phyloP scores from a whole-genome alignment of 768 basidiomycete genomes.

The Inosperma sp. region DNA sequence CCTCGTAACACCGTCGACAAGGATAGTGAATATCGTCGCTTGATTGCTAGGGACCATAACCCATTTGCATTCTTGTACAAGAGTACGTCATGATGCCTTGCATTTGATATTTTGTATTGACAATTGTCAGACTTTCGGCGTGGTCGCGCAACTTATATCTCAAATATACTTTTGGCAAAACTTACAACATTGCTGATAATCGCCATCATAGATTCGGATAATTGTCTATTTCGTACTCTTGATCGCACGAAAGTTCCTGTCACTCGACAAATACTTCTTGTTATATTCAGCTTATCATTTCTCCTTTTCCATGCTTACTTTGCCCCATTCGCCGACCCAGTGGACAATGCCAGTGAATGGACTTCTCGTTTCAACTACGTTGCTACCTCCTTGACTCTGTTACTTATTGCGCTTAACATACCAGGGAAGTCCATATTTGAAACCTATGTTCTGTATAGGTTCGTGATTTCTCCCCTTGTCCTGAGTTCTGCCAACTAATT shows the following conservation, averaged over 20 bases:
- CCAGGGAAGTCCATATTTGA: slow-evolving; percentile 52
- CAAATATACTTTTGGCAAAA: slow-evolving; percentile 65
- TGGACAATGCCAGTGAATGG: slow-evolving; percentile 75
- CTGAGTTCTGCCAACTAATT: slow-evolving; percentile 3
- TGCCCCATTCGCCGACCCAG: slow-evolving; percentile 63
- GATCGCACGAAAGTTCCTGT: slow-evolving; percentile 48
- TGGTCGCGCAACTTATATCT: slow-evolving; percentile 62
- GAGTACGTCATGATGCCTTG: slow-evolving; percentile 37
- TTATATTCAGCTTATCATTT: slow-evolving; percentile 53
- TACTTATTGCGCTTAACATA: slow-evolving; percentile 56
- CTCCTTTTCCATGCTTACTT: slow-evolving; percentile 58
- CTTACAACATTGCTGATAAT: slow-evolving; percentile 61
- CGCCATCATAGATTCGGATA: slow-evolving; percentile 63
- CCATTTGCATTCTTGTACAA: slow-evolving; percentile 69
- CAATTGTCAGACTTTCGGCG: slow-evolving; percentile 55
- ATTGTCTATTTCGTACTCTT: slow-evolving; percentile 63
- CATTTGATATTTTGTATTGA: slow-evolving; percentile 8
- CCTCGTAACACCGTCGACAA: slow-evolving; percentile 50
- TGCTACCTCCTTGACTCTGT: slow-evolving; percentile 55
- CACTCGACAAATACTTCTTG: slow-evolving; percentile 56
- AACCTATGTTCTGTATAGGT: slow-evolving; percentile 64
- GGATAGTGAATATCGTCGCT: slow-evolving; percentile 66
- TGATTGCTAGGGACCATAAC: slow-evolving; percentile 58
- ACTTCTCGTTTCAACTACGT: slow-evolving; percentile 68
- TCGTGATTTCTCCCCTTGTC: slow-evolving; percentile 23